Conservation (phyloP, 352 stramenopile species). For the Globisporangium heterothallicum region DNA sequence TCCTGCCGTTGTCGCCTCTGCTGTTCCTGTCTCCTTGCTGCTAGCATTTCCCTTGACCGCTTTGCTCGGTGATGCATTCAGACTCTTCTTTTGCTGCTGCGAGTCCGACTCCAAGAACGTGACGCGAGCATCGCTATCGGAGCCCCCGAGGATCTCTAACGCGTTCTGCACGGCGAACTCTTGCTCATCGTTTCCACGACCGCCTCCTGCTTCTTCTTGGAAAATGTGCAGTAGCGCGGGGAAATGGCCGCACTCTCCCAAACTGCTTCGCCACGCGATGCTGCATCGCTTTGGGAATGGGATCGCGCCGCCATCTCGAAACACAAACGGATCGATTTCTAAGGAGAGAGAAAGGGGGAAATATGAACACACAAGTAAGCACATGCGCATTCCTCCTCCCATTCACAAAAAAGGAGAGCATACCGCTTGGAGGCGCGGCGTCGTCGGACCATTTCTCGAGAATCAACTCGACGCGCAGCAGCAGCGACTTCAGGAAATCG, state of each 20-base stretch:
- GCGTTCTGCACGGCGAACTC: constrained; percentile 38
- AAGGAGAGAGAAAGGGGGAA: not conserved
- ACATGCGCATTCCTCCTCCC: too few species aligned
- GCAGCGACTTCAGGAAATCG: constrained; percentile 62
- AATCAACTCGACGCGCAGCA: constrained; percentile 48
- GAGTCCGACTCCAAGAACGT: constrained; percentile 13
- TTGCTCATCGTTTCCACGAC: constrained; percentile 6
- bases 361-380: constrained; percentile 19
- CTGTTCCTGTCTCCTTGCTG: too few species aligned
- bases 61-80: constrained; percentile 10
- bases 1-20: not conserved
- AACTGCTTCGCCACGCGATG: constrained; percentile 31
- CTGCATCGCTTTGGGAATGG: constrained; percentile 37
- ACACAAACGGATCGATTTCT: constrained; percentile 15
- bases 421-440: too few species aligned
- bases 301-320: constrained; percentile 31
- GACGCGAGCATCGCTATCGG: constrained; percentile 7
- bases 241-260: constrained; percentile 15
- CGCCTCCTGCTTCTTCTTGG: too few species aligned
- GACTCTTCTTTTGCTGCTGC: constrained; percentile 13
- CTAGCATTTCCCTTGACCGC: constrained; percentile 10
- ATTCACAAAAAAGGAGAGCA: too few species aligned
- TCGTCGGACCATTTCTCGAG: constrained; percentile 19
- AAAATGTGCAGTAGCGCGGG: constrained; percentile 41
- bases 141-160: constrained; percentile 48